Evolutionary conservation across 345 rosid species (phyloP).

Genomic region (Bruguiera parviflora): DNA sequence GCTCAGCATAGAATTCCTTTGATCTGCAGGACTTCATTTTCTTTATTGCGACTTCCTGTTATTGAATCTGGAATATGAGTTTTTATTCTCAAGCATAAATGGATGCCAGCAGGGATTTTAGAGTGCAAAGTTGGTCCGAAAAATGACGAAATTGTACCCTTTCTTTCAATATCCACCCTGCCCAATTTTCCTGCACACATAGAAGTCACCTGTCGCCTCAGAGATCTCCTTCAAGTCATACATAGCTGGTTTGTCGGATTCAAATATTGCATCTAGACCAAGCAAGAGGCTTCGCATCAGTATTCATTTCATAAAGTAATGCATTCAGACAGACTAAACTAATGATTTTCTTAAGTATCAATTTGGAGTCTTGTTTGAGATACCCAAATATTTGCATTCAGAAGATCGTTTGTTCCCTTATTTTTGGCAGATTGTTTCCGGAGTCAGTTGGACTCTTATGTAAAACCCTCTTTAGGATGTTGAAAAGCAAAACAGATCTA

Average conservation of each 20-base stretch:
- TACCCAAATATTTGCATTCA: background rate
- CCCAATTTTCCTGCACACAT: conserved; percentile 31
- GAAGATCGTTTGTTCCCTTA: no score
- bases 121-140: background rate
- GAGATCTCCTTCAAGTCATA: conserved; percentile 28
- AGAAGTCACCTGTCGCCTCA: conserved; percentile 27
- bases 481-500: background rate
- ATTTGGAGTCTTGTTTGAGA: background rate
- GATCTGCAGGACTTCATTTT: conserved; percentile 36
- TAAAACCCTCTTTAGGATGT: background rate
- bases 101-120: background rate
- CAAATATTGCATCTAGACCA: conserved; percentile 20
- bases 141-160: conserved; percentile 10
- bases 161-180: conserved; percentile 30
- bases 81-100: background rate
- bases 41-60: conserved; percentile 39
- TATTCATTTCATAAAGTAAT: background rate
- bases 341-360: no score
- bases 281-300: background rate
- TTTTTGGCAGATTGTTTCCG: background rate
- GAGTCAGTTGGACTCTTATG: no score
- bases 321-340: background rate
- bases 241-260: conserved; percentile 22
- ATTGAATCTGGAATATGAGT: background rate
- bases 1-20: conserved; percentile 36